Conservation (phyloP, 306 rosid species). For the Quercus engelmannii region DNA sequence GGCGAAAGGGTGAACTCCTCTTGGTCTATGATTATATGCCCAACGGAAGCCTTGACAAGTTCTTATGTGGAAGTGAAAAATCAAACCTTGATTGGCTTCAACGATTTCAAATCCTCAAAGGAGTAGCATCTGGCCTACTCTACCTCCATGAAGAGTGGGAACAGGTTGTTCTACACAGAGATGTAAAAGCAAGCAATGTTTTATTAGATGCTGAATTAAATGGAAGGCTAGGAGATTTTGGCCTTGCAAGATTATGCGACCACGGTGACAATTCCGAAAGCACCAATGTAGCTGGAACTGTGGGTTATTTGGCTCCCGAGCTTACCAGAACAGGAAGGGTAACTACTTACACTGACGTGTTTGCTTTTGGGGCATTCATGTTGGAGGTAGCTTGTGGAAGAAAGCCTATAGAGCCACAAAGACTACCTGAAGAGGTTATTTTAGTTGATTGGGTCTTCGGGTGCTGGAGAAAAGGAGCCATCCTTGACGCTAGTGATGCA, state of each 20-base stretch:
- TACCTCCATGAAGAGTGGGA: constrained; percentile 77
- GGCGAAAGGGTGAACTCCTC: constrained; percentile 50
- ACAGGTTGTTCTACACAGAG: constrained; percentile 58
- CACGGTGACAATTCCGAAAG: constrained; percentile 40
- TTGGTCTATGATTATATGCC: constrained; percentile 66
- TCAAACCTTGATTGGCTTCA: constrained; percentile 49
- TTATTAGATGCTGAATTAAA: constrained; percentile 50
- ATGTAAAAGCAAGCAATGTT: constrained; percentile 68
- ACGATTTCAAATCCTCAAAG: constrained; percentile 45
- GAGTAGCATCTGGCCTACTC: constrained; percentile 36
- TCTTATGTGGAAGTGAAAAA: constrained; percentile 28
- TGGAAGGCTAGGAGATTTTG: constrained; percentile 69
- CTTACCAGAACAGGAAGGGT: no score
- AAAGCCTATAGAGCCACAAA: no score
- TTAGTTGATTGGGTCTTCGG: no score
- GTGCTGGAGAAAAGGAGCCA: no score
- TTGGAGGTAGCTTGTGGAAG: no score
- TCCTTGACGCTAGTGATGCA: no score
- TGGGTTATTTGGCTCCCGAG: no score
- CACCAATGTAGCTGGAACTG: no score
- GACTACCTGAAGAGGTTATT: no score
- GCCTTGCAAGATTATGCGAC: constrained; percentile 56
- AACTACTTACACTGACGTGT: no score
- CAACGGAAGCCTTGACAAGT: constrained; percentile 69
- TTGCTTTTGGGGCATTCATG: no score